Percentiles rank a stretch among this genome's conserved stretches.
phyloP scores from a whole-genome alignment of 2,329 filamentous ascomycete genomes.

The Akanthomyces dipterigenus region DNA sequence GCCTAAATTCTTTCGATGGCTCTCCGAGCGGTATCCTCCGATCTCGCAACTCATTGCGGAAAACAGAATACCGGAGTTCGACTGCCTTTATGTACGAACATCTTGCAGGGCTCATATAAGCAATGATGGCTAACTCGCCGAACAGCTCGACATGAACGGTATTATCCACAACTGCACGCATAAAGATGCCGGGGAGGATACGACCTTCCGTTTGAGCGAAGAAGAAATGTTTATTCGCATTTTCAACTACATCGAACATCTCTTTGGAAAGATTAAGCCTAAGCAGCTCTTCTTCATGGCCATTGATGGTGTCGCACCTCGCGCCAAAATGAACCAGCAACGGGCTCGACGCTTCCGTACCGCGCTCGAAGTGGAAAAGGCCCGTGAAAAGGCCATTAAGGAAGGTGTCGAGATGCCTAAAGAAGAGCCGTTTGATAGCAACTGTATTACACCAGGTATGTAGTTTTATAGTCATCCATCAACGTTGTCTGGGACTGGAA shows the following conservation, averaged over 20 bases:
- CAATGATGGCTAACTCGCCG: slow-evolving; percentile 28
- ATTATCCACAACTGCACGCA: slow-evolving; percentile 99
- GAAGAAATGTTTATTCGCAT: slow-evolving; percentile 99
- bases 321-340: slow-evolving; percentile 99
- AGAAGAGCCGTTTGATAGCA: slow-evolving; percentile 95
- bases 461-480: neutral
- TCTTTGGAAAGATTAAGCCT: slow-evolving; percentile 98
- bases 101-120: slow-evolving; percentile 15
- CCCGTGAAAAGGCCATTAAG: slow-evolving; percentile 82
- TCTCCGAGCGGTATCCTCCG: slow-evolving; percentile 96
- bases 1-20: slow-evolving; percentile 96
- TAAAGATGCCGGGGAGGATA: slow-evolving; percentile 80
- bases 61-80: slow-evolving; percentile 98
- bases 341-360: slow-evolving; percentile 91
- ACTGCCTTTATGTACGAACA: slow-evolving; percentile 74
- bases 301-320: slow-evolving; percentile 92
- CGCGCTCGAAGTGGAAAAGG: slow-evolving; percentile 81
- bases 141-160: slow-evolving; percentile 89
- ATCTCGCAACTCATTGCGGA: slow-evolving; percentile 98
- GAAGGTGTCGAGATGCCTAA: slow-evolving; percentile 91
- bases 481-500: neutral
- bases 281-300: slow-evolving; percentile 99
- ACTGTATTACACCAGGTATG: slow-evolving; percentile 88
- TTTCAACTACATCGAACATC: slow-evolving; percentile 98
- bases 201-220: slow-evolving; percentile 87